Conservation (phyloP, 768 basidiomycete species). For the Phylloporus sp. region DNA sequence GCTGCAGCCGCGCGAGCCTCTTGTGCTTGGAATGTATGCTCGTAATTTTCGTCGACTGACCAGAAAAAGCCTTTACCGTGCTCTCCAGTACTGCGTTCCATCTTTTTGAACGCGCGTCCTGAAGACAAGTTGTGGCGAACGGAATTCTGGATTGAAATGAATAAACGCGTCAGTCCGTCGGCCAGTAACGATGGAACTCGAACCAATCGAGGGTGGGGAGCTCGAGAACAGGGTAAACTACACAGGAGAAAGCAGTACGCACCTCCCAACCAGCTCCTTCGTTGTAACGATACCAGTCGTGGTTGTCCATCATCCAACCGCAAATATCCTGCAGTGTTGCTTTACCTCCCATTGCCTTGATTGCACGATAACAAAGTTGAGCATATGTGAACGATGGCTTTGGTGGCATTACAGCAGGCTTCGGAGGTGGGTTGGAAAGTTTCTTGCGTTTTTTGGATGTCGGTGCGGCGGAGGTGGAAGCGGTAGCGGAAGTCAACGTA, state of each 20-base stretch:
- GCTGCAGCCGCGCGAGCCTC: constrained; percentile 45
- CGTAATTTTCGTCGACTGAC: constrained; percentile 76
- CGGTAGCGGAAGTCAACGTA: constrained; percentile 18
- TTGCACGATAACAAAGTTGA: constrained; percentile 84
- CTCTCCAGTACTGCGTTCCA: constrained; percentile 79
- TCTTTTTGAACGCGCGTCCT: constrained; percentile 85
- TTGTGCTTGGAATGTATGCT: constrained; percentile 66
- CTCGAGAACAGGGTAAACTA: background rate
- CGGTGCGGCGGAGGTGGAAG: constrained; percentile 14
- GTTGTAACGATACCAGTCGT: constrained; percentile 87
- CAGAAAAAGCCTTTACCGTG: constrained; percentile 91
- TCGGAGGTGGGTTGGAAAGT: constrained; percentile 38
- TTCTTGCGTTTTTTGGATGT: constrained; percentile 72
- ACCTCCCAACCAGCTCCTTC: constrained; percentile 90
- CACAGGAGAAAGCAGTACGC: constrained; percentile 23
- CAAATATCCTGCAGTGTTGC: constrained; percentile 91
- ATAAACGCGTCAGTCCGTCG: constrained; percentile 10
- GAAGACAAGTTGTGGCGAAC: constrained; percentile 95
- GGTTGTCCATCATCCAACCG: constrained; percentile 82
- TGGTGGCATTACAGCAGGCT: constrained; percentile 74
- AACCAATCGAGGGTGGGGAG: background rate
- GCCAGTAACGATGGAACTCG: constrained; percentile 2
- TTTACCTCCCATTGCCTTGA: constrained; percentile 75
- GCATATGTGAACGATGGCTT: constrained; percentile 91
- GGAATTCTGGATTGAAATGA: constrained; percentile 58